Conservation (phyloP, 352 stramenopile genomes). For the Globisporangium paroecandrum region DNA sequence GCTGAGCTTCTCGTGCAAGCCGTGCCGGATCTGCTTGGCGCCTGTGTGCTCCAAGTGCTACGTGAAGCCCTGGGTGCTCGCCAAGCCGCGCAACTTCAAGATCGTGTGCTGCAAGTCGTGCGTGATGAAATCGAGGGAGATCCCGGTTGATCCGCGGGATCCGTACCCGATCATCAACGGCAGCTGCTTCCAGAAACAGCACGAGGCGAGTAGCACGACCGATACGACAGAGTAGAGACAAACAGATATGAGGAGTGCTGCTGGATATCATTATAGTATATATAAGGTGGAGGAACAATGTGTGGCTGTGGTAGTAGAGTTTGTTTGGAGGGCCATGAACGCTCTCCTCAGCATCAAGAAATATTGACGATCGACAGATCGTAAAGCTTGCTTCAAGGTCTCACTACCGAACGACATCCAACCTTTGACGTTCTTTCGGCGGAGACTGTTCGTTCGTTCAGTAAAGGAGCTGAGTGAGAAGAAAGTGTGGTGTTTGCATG, state of each 20-base stretch:
- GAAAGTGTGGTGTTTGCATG: no score
- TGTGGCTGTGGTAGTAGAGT: no score
- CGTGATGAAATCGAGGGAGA: slow-evolving; percentile 33
- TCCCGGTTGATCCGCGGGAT: slow-evolving; percentile 37
- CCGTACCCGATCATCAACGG: slow-evolving; percentile 38
- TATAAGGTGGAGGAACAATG: background rate
- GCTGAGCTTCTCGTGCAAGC: slow-evolving; percentile 27
- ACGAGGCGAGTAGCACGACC: slow-evolving; percentile 3
- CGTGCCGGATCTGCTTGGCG: slow-evolving; percentile 37
- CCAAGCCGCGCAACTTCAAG: slow-evolving; percentile 27
- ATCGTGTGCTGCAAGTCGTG: slow-evolving; percentile 55
- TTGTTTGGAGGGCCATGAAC: no score
- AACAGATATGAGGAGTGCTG: background rate
- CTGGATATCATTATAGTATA: background rate
- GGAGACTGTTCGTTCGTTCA: no score
- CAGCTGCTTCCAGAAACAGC: slow-evolving; percentile 9
- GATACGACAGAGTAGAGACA: slow-evolving; percentile 1
- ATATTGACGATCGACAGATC: no score
- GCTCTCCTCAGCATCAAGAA: no score
- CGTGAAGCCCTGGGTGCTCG: slow-evolving; percentile 40
- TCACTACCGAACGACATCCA: no score
- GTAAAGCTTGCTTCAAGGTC: no score
- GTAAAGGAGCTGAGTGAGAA: no score
- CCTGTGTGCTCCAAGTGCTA: slow-evolving; percentile 49
- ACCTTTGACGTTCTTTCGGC: no score